Evolutionary conservation across 1,284 basidiomycete species (phyloP).

Genomic region (Mycosarcoma mackinlayi): DNA sequence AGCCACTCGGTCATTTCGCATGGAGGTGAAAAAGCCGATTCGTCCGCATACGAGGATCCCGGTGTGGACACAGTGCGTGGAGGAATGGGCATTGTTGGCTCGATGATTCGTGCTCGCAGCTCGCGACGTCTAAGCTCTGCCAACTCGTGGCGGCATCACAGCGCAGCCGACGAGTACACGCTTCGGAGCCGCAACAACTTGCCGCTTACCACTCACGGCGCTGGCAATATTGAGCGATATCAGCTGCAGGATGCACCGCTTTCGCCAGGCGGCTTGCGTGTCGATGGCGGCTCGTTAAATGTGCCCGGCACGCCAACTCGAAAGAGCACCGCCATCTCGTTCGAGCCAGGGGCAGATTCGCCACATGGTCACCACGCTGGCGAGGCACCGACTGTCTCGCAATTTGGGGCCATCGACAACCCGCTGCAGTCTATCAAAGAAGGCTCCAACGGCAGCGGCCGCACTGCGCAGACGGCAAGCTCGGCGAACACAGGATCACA

Average conservation of each 20-base stretch:
- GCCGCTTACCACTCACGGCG: constrained; percentile 40
- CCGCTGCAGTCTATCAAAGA: constrained; percentile 37
- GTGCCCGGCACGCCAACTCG: constrained; percentile 19
- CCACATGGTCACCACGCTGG: constrained; percentile 55
- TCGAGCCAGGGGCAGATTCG: constrained; percentile 37
- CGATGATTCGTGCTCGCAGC: constrained; percentile 64
- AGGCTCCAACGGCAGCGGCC: constrained; percentile 28
- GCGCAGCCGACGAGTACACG: constrained; percentile 53
- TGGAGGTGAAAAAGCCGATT: constrained; percentile 39
- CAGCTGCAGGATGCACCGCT: constrained; percentile 63
- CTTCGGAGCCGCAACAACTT: constrained; percentile 37
- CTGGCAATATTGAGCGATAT: constrained; percentile 50
- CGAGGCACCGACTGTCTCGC: constrained; percentile 7
- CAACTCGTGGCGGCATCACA: constrained; percentile 48
- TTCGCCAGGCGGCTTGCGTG: constrained; percentile 24
- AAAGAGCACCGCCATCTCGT: constrained; percentile 43
- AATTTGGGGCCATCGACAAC: constrained; percentile 20
- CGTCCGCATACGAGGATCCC: constrained; percentile 61
- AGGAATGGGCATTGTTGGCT: constrained; percentile 65
- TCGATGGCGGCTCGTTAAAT: constrained; percentile 5
- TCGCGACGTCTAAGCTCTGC: constrained; percentile 50
- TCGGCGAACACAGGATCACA: background rate
- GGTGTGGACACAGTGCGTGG: constrained; percentile 67
- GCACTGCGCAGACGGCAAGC: constrained; percentile 14
- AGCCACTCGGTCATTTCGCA: constrained; percentile 53